These are phyloP conservation scores for Capronia epimyces DNA, from an alignment of 2,329 filamentous ascomycete species.

Conservation along the genomic window DNA sequence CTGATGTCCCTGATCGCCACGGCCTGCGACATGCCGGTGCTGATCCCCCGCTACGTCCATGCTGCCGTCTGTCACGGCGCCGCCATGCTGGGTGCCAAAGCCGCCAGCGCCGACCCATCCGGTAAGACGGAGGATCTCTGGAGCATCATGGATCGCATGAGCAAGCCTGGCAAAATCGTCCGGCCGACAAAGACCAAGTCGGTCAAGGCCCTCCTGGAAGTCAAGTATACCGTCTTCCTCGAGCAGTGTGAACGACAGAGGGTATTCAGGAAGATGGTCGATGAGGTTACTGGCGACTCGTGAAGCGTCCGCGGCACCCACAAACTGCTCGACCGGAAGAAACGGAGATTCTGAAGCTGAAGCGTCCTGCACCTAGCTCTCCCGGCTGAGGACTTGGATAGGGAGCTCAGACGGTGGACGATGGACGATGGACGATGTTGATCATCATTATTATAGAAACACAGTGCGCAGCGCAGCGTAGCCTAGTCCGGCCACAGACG, in stretches of 20 bases:
- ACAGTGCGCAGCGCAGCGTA: no score
- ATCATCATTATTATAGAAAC: no score
- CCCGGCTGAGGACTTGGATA: no score
- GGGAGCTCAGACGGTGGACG: no score
- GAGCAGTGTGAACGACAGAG: constrained; percentile 86
- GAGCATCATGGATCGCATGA: constrained; percentile 97
- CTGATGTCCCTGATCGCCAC: constrained; percentile 89
- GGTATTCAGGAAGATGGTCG: constrained; percentile 70
- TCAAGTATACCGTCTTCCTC: constrained; percentile 93
- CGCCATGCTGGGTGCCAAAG: constrained; percentile 95
- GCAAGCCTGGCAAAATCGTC: constrained; percentile 82
- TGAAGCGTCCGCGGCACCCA: not conserved
- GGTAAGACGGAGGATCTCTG: constrained; percentile 82
- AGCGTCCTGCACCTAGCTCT: no score
- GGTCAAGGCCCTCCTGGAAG: constrained; percentile 73
- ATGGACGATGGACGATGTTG: no score
- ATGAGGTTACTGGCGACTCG: constrained; percentile 46
- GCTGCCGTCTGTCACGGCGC: constrained; percentile 97
- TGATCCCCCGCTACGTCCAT: constrained; percentile 89
- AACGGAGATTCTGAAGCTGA: no score
- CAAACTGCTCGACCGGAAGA: no score
- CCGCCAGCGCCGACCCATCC: constrained; percentile 72
- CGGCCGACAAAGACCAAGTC: constrained; percentile 64
- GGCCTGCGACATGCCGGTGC: constrained; percentile 82
- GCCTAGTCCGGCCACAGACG: no score